Percentiles rank a stretch among this genome's conserved stretches.
phyloP scores from a whole-genome alignment of 2,329 filamentous ascomycete species.

The Pseudocercospora cruenta region DNA sequence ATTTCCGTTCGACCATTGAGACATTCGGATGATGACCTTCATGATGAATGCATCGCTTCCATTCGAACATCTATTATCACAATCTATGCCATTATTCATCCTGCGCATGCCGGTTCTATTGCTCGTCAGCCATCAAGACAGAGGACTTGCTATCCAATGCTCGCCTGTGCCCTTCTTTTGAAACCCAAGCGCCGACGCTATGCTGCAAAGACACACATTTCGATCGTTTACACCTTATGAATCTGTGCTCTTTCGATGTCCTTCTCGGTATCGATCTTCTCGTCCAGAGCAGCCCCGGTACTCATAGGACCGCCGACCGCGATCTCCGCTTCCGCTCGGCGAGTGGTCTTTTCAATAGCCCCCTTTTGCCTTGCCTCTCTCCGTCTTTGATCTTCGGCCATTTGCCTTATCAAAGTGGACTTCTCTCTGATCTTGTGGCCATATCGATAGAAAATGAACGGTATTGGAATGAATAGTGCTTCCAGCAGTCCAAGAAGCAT shows the following conservation, averaged over 20 bases:
- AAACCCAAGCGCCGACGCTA: not conserved
- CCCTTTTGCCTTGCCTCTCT: slow-evolving; percentile 48
- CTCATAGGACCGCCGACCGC: slow-evolving; percentile 45
- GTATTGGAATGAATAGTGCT: slow-evolving; percentile 68
- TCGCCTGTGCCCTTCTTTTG: not conserved
- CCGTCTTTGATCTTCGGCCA: slow-evolving; percentile 53
- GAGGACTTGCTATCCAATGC: not conserved
- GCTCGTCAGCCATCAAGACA: not conserved
- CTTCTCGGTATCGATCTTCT: slow-evolving; percentile 32
- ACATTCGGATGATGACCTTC: not conserved
- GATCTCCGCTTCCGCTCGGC: slow-evolving; percentile 33
- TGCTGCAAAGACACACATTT: not conserved
- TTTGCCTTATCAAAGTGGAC: slow-evolving; percentile 56
- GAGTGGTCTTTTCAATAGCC: slow-evolving; percentile 37
- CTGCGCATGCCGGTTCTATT: not conserved
- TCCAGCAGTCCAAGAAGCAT: slow-evolving; percentile 76
- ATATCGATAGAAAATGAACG: slow-evolving; percentile 51
- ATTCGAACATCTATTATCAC: not conserved
- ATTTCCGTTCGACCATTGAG: too few species aligned
- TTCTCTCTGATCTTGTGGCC: slow-evolving; percentile 59
- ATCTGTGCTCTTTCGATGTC: slow-evolving; percentile 29
- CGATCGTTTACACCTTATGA: not conserved
- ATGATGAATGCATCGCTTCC: too few species aligned
- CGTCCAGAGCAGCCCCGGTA: slow-evolving; percentile 43
- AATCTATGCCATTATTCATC: not conserved